These are phyloP conservation scores for Aspergillus ustus DNA, from an alignment of 2,329 filamentous ascomycete species.

Conservation along the genomic window DNA sequence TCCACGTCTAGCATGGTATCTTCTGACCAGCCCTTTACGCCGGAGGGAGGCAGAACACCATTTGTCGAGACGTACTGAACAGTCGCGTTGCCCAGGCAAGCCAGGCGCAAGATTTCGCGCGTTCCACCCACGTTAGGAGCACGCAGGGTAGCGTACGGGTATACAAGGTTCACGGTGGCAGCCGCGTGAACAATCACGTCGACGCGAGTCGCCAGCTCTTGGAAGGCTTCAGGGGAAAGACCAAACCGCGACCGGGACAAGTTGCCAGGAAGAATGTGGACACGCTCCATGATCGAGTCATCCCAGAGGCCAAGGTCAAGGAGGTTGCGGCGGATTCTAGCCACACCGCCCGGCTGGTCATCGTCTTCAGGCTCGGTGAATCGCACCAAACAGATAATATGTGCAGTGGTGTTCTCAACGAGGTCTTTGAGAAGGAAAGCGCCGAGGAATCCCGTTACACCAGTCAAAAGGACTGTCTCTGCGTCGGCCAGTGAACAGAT, in stretches of 20 bases:
- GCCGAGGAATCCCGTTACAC: conserved; percentile 76
- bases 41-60: conserved; percentile 73
- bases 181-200: conserved; percentile 78
- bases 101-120: conserved; percentile 72
- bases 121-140: conserved; percentile 81
- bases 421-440: conserved; percentile 74
- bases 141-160: conserved; percentile 77
- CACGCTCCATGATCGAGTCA: conserved; percentile 76
- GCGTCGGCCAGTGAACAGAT: conserved; percentile 67
- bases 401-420: conserved; percentile 69
- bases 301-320: conserved; percentile 80
- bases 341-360: conserved; percentile 69
- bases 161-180: conserved; percentile 79
- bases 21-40: conserved; percentile 70
- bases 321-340: conserved; percentile 74
- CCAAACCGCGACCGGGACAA: conserved; percentile 71
- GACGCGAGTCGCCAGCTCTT: conserved; percentile 66
- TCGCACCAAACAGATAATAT: conserved; percentile 74
- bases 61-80: conserved; percentile 82
- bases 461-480: conserved; percentile 72
- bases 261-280: conserved; percentile 76
- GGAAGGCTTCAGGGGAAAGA: conserved; percentile 67
- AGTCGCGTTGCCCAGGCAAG: conserved; percentile 68
- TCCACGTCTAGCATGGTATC: conserved; percentile 68
- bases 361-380: conserved; percentile 70